Evolutionary conservation across 2,329 filamentous ascomycete genomes (phyloP).

Genomic region (Fusarium brachygibbosum): DNA sequence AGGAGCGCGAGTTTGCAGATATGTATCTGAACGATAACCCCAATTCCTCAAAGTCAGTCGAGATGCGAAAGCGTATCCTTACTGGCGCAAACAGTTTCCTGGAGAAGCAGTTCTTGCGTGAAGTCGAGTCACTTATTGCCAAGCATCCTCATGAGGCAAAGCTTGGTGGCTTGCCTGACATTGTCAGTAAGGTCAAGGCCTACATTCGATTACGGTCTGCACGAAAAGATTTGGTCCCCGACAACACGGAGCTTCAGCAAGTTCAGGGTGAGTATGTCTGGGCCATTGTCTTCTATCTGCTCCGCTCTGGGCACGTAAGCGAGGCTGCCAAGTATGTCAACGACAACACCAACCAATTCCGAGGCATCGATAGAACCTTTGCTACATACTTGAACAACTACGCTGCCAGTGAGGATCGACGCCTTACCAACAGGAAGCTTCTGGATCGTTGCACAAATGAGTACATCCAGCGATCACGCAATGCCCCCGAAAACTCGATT

Average conservation of each 20-base stretch:
- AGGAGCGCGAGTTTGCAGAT: constrained; percentile 80
- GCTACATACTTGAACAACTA: constrained; percentile 89
- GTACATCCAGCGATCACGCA: constrained; percentile 86
- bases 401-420: constrained; percentile 79
- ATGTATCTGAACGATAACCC: constrained; percentile 82
- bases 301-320: constrained; percentile 84
- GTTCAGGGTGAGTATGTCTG: constrained; percentile 88
- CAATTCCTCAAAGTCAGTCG: constrained; percentile 73
- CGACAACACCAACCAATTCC: constrained; percentile 82
- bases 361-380: constrained; percentile 91
- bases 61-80: constrained; percentile 83
- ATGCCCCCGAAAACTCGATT: constrained; percentile 86
- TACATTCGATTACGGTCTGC: constrained; percentile 86
- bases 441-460: constrained; percentile 91
- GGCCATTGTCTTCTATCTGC: constrained; percentile 92
- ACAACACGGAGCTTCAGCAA: constrained; percentile 84
- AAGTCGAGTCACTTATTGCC: constrained; percentile 81
- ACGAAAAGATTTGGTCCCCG: constrained; percentile 85
- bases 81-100: constrained; percentile 83
- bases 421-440: constrained; percentile 78
- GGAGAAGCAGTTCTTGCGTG: constrained; percentile 82
- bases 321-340: constrained; percentile 92
- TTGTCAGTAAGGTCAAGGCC: constrained; percentile 90
- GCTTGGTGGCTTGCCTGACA: constrained; percentile 88
- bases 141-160: constrained; percentile 91